These are phyloP conservation scores for Lachnellula hyalina DNA, from an alignment of 2,329 filamentous ascomycete species.

Conservation along the genomic window DNA sequence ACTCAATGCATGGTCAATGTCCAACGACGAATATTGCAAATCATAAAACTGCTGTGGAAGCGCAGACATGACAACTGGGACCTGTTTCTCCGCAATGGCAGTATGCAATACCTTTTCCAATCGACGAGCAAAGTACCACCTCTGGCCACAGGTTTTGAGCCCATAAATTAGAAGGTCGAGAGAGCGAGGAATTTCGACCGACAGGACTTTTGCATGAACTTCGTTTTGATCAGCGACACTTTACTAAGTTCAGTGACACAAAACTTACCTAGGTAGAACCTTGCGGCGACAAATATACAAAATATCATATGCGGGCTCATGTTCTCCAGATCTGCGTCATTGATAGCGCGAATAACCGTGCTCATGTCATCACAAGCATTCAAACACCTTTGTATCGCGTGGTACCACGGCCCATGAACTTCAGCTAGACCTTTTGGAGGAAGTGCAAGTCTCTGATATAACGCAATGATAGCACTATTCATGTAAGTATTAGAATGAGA, in stretches of 20 bases:
- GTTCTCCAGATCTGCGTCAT: constrained; percentile 15
- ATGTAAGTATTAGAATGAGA: neutral
- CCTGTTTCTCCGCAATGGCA: constrained; percentile 13
- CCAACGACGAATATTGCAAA: constrained; percentile 12
- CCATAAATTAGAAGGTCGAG: constrained; percentile 14
- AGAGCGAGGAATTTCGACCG: constrained; percentile 13
- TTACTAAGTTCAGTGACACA: neutral
- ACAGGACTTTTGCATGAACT: constrained; percentile 16
- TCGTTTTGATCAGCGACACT: neutral
- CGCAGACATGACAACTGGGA: constrained; percentile 4
- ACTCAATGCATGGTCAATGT: constrained; percentile 14
- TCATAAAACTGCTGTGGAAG: constrained; percentile 15
- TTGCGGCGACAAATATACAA: constrained; percentile 15
- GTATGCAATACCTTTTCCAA: constrained; percentile 10
- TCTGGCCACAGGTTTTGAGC: constrained; percentile 16
- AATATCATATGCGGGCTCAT: constrained; percentile 14
- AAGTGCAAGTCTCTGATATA: constrained; percentile 13
- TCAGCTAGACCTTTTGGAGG: constrained; percentile 13
- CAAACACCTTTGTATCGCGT: constrained; percentile 16
- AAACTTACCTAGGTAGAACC: constrained; percentile 12
- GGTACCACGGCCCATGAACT: constrained; percentile 15
- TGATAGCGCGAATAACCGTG: constrained; percentile 4
- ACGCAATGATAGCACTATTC: constrained; percentile 10
- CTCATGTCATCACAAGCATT: constrained; percentile 16
- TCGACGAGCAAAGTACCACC: constrained; percentile 16